Evolutionary conservation across 176 grass and related monocot genomes (phyloP), one percentile per base, ranked within the genome.

Genomic region (Hordeum marinum): DNA sequence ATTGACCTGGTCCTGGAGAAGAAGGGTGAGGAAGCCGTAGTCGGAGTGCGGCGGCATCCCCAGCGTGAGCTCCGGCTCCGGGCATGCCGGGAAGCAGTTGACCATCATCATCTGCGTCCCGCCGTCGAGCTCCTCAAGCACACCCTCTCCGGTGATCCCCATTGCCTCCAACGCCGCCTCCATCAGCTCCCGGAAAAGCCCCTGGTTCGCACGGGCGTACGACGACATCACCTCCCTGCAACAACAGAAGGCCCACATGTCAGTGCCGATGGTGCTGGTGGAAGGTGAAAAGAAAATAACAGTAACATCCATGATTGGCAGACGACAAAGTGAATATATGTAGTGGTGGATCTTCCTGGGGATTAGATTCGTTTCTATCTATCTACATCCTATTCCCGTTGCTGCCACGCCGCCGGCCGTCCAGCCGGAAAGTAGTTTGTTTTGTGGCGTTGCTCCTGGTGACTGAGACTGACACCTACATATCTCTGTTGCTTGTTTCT

Each of bases 11-110:
- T 95, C 96, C 52, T 98, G 96, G 11, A 98, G 81, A 14, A 98
- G 52, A 14, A 98, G 31, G 0, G 96, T 98, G 32, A 98, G 90
- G 77, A 95, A 93, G 7, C 96, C 96, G 15, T 94, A 98, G 86
- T 98, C 96, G 0, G 96, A 98, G 74, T 98, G 96, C 20, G 93
- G 88, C 20, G 96, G 96, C 93, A 98, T 98, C 32, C 96, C 96
- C 1, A 98, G 71, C 3, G 96, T 98, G 0, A 98, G 85, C 5
- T 94, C 84, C 0, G 96, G 96, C 75, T 98, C 68, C 3, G 96
- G 96, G 75, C 96, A 98, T 1, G 77, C 85, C 7, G 96, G 96
- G 52, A 75, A 98, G 84, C 86, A 98, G 76, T 98, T 98, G 3
- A 95, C 59, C 68, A 90, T 83, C 81, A 95, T 73, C 36, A 98